phyloP scores from a whole-genome alignment of 2,329 filamentous ascomycete species.

The Coniosporium tulheliwenetii region DNA sequence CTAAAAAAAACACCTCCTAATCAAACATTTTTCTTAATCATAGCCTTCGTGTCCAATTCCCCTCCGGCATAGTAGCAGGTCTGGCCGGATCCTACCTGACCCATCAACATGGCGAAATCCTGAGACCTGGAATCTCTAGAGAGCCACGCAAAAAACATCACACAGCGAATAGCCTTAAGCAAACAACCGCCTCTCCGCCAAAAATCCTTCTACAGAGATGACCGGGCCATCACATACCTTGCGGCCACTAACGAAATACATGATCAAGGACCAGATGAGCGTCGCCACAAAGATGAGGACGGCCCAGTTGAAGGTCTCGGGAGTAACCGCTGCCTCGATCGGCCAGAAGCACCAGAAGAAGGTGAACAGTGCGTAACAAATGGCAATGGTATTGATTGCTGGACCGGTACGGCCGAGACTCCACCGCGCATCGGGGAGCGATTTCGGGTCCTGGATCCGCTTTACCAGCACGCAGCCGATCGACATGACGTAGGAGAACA shows the following conservation, averaged over 20 bases:
- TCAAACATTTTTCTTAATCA: too few relatives aligned
- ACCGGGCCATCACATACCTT: constrained; percentile 7
- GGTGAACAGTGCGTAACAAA: constrained; percentile 17
- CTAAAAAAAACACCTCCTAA: too few relatives aligned
- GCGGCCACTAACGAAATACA: constrained; percentile 5
- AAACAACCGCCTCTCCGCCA: neutral
- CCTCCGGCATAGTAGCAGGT: too few relatives aligned
- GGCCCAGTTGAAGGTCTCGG: constrained; percentile 8
- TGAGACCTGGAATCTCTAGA: too few relatives aligned
- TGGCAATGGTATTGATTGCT: constrained; percentile 18
- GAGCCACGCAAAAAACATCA: too few relatives aligned
- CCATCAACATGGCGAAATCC: too few relatives aligned
- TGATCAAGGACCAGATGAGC: constrained; percentile 6
- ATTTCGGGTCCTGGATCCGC: constrained; percentile 5
- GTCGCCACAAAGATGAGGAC: constrained; percentile 6
- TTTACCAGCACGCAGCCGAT: constrained; percentile 12
- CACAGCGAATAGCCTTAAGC: too few relatives aligned
- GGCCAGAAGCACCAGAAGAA: constrained; percentile 25
- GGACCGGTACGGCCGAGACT: constrained; percentile 19
- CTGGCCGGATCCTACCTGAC: too few relatives aligned
- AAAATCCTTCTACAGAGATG: constrained; percentile 3
- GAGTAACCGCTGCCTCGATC: constrained; percentile 1
- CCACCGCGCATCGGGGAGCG: constrained; percentile 16
- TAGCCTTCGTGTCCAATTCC: too few relatives aligned
- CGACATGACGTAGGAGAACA: constrained; percentile 16